Base-by-base conservation (phyloP, 306 rosid species). In the Cicer cuneatum region DNA sequence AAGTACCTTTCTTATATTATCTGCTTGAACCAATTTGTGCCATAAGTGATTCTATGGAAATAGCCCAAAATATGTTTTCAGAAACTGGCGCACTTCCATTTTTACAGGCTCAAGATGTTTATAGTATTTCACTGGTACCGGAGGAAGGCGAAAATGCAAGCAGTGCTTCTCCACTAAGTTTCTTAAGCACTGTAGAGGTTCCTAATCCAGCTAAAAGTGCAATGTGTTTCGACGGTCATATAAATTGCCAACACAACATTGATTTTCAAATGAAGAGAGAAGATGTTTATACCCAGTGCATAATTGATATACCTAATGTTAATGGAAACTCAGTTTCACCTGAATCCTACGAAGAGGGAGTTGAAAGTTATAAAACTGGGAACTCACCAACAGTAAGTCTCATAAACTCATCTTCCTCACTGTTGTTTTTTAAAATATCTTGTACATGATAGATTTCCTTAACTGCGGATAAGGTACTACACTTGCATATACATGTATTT, bases 51-150 rank as follows among this genome's bases (percentile, higher is more conserved):
- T 66, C 10, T 41, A 10, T 49, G 66, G 79, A 72, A 59, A 14
- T 38, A 42, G 56, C 35, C 48, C 7, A 63, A 76, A 29, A 54
- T 14, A 46, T 52, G 67, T 11, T 54, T 51, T 54, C 18, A 12
- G 21, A 37, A 66, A 51, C 42, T 70, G 21, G 48, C 12, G 12
- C 18, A 39, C 38, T 13, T 79, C 42, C 57, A 11, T 81, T 56
- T 59, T 78, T 78, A 82, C 86, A 93, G 98, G 88, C 76, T 62
- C 82, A 68, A 86, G 93, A 93, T 81, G 67, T 87, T 73, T 91
- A 73, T 64, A 82, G 89, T 78, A 77, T 86, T 86, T 84, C 89
- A 41, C 74, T 89, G 81, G 69, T 83, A 82, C 79, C 89, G 48
- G 78, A 83, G 79, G 92, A 85, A 52, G 80, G 41, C 29, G 81